Base-by-base conservation (phyloP, 2,329 filamentous ascomycete species). In the Rhynchosporium secalis region DNA sequence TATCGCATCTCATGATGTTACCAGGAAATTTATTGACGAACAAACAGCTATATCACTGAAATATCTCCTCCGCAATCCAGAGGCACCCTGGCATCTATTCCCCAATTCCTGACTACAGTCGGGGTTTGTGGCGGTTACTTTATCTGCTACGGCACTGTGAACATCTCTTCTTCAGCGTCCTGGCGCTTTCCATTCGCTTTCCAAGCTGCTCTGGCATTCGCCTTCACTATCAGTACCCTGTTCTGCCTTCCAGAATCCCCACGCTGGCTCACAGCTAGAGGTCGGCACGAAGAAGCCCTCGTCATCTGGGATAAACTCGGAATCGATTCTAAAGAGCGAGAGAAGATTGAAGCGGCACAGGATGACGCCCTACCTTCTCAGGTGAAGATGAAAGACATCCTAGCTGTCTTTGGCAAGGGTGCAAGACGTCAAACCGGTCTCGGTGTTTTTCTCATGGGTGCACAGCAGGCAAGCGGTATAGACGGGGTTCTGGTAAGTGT, bases 381-480 rank as follows among this genome's bases (percentile, higher is more conserved):
- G 49, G 65, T 60, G 1, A 64, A 65, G 20, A 48, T 65, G 56
- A 66, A 68, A 47, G 65, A 67, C 40, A 60, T 73, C n/a, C 51
- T 70, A 0, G 66, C 65, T 15, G 67, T 72, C 1, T 78, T 77
- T 65, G 71, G 70, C 6, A 74, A 75, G 51, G 77, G 78, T 10
- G 80, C 80, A 13, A 76, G 81, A 26, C 74, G 74, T 4, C 76
- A 79, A 2, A 85, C 82, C 0, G 71, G 78, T 0, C 72, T 87
- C 20, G 84, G 79, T 0, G 75, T 84, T 0, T 86, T 86, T 64
- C 72, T 86, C 58, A 79, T 87, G 71, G 80, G 77, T 1, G 84
- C 86, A 78, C 78, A 84, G 38, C 86, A 88, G 67, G 74, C 87
- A 0, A 82, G 78, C 33, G 85, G 86, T 0, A 87, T 88, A 56